phyloP scores from a whole-genome alignment of 805 yeast genomes.

The Saccharomyces eubayanus region DNA sequence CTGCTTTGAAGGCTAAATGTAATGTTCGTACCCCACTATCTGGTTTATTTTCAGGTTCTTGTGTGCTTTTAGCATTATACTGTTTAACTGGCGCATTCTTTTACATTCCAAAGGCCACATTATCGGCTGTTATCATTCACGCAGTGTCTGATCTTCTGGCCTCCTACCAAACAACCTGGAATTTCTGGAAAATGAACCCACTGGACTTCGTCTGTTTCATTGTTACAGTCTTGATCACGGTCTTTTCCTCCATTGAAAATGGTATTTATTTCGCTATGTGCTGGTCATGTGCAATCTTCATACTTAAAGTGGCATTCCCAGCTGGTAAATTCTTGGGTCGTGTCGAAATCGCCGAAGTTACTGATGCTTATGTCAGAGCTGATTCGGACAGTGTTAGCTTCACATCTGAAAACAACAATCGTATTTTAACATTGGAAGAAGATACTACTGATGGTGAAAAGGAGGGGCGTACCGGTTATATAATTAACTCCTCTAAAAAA shows the following conservation, averaged over 20 bases:
- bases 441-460: conserved; percentile 4
- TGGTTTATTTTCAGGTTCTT: conserved; percentile 82
- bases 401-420: not conserved
- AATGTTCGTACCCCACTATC: conserved; percentile 93
- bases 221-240: conserved; percentile 63
- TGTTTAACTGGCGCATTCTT: conserved; percentile 75
- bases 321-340: conserved; percentile 76
- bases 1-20: conserved; percentile 90
- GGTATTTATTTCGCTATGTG: conserved; percentile 88
- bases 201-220: conserved; percentile 66
- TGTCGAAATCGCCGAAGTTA: conserved; percentile 61
- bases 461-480: conserved; percentile 2
- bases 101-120: conserved; percentile 83
- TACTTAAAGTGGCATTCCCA: conserved; percentile 73
- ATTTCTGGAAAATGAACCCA: conserved; percentile 66
- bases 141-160: conserved; percentile 84
- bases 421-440: conserved; percentile 6
- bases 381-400: conserved; percentile 3
- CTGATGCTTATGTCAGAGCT: conserved; percentile 43
- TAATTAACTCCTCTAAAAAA: not conserved
- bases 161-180: conserved; percentile 55
- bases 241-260: conserved; percentile 71
- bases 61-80: conserved; percentile 80
- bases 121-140: conserved; percentile 83
- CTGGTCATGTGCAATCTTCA: conserved; percentile 67